Percentiles rank a stretch among this genome's conserved stretches.
phyloP scores from a whole-genome alignment of 2,329 filamentous ascomycete genomes.

The Aspergillaceae sp. region DNA sequence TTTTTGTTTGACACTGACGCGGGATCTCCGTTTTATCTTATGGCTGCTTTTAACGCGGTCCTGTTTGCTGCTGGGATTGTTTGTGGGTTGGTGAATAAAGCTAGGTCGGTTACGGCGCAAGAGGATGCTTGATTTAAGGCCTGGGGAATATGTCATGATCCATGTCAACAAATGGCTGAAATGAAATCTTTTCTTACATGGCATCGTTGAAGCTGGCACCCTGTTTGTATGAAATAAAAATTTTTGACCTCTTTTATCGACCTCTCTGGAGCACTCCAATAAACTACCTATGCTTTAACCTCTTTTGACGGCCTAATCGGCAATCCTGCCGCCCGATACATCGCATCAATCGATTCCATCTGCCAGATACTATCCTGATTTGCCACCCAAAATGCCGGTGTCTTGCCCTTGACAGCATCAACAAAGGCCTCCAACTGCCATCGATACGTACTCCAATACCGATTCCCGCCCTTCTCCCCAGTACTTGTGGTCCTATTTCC shows the following conservation, averaged over 20 bases:
- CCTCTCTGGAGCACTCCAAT: background rate
- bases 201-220: too few relatives aligned
- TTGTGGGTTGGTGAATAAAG: conserved; percentile 14
- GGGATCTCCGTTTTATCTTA: conserved; percentile 86
- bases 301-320: conserved; percentile 8
- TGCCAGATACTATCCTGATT: conserved; percentile 37
- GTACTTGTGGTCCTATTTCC: conserved; percentile 16
- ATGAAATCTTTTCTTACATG: too few relatives aligned
- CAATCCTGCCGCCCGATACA: conserved; percentile 14
- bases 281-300: background rate
- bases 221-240: too few relatives aligned
- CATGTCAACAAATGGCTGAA: too few relatives aligned
- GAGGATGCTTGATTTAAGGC: background rate
- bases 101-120: background rate
- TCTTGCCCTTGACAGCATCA: conserved; percentile 32
- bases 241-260: background rate
- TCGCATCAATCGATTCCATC: conserved; percentile 28
- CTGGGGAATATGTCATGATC: too few relatives aligned
- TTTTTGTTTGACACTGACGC: conserved; percentile 70
- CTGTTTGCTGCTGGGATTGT: conserved; percentile 44
- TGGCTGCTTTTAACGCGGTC: conserved; percentile 76
- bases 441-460: conserved; percentile 39
- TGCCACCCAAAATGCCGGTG: conserved; percentile 29
- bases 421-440: conserved; percentile 45
- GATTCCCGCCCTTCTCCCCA: conserved; percentile 21